Base-by-base conservation (phyloP, 2,329 filamentous ascomycete species). In the Verticillium albo-atrum region DNA sequence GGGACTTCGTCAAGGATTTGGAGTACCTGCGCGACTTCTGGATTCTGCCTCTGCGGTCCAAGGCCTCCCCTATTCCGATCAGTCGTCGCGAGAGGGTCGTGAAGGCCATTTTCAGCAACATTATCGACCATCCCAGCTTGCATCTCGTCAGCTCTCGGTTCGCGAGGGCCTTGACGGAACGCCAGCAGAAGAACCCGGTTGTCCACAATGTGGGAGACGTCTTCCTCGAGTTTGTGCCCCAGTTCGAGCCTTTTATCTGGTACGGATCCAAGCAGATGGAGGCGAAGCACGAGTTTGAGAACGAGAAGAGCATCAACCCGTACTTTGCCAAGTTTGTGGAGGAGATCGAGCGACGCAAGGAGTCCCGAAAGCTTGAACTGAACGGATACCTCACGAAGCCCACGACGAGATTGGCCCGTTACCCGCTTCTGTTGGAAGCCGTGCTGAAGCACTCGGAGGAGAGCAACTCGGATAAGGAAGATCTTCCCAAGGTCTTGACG, bases 381-480 rank as follows among this genome's bases (percentile, higher is more conserved):
- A 99, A 99, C 73, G 95, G 95, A 66, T 99, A 99, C 71, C 81
- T 99, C 57, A 99, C 95, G 9, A 99, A 99, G 75, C 95, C 95
- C 1, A 99, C 95, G 2, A 99, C 95, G 20, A 87, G 95, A 78
- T 79, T 99, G 68, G 95, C 95, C 50, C 87, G 95, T 74, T 99
- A 99, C 73, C 95, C 95, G 4, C 79, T 99, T 37, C 80, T 99
- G 14, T 80, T 99, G 17, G 95, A 98, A 67, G 92, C 93, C 64
- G 91, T 98, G 37, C 77, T 92, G 64, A 99, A 98, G 72, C 90
- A 94, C 71, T 97, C 94, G 0, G 89, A 93, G 54, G 90, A 94
- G 57, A 92, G 88, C 59, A 97, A 90, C 65, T 88, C 91, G 1
- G 95, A 99, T 72, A 94, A 91, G 75, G 86, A 92, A 66, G 92